Evolutionary conservation across 495 filamentous ascomycete genomes (phyloP).

Genomic region (Annulohypoxylon maeteangense): DNA sequence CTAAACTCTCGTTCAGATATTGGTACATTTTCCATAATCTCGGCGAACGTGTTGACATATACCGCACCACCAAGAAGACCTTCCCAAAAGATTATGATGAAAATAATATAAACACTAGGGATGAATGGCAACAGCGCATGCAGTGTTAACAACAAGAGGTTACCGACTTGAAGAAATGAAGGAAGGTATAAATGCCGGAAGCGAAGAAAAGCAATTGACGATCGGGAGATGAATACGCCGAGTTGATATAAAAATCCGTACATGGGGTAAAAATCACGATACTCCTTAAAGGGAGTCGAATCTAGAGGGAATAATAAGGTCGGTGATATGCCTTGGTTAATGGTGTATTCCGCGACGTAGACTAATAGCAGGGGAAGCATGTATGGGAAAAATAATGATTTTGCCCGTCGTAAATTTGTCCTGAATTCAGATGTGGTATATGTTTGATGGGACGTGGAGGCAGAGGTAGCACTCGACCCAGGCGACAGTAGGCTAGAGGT

Average conservation of each 20-base stretch:
- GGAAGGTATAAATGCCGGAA: constrained; percentile 83
- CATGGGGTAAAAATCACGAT: constrained; percentile 88
- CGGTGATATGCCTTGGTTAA: constrained; percentile 92
- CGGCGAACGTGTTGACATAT: constrained; percentile 95
- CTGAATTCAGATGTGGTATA: constrained; percentile 53
- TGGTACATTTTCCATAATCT: constrained; percentile 80
- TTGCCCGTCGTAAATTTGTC: constrained; percentile 56
- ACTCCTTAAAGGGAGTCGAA: constrained; percentile 78
- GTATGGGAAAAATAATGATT: constrained; percentile 62
- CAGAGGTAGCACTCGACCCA: constrained; percentile 46
- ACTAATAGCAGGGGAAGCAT: constrained; percentile 94
- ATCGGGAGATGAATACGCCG: constrained; percentile 93
- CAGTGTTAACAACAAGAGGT: constrained; percentile 75
- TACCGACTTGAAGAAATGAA: constrained; percentile 82
- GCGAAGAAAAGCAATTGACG: constrained; percentile 85
- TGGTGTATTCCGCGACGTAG: constrained; percentile 95
- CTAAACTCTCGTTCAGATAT: constrained; percentile 87
- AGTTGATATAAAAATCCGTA: constrained; percentile 93
- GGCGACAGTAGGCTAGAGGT: constrained; percentile 55
- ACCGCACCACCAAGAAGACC: constrained; percentile 89
- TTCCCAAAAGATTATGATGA: constrained; percentile 92
- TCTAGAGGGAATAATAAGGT: constrained; percentile 86
- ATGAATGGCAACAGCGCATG: constrained; percentile 83
- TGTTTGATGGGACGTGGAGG: constrained; percentile 30
- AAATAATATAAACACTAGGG: constrained; percentile 84